phyloP scores from a whole-genome alignment of 805 yeast species.

The Saccharomycopsis sp. region DNA sequence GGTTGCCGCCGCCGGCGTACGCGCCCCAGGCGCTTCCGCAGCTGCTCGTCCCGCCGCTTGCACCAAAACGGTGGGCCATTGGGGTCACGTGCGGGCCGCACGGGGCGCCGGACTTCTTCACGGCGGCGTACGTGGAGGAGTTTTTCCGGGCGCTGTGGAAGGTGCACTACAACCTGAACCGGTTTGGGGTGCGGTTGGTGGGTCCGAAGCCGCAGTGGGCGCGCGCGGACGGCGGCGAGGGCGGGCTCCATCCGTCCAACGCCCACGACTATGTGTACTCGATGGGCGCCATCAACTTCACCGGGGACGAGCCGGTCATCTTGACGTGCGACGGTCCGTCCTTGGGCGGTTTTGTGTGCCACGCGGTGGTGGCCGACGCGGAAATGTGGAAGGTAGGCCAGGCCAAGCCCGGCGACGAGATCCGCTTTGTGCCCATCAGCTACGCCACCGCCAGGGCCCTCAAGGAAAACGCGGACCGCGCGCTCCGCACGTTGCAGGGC shows the following conservation, averaged over 20 bases:
- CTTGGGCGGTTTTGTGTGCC: constrained; percentile 94
- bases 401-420: constrained; percentile 87
- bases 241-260: constrained; percentile 97
- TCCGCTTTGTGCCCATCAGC: constrained; percentile 72
- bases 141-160: constrained; percentile 83
- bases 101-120: constrained; percentile 94
- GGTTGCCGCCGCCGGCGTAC: constrained; percentile 64
- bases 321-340: constrained; percentile 97
- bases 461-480: constrained; percentile 52
- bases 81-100: constrained; percentile 98
- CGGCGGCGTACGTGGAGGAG: constrained; percentile 60
- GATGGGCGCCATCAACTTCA: constrained; percentile 88
- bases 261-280: constrained; percentile 97
- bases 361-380: constrained; percentile 90
- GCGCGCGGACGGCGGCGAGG: constrained; percentile 93
- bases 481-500: constrained; percentile 42
- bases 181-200: constrained; percentile 90
- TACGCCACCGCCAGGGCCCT: constrained; percentile 62
- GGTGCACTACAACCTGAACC: constrained; percentile 92
- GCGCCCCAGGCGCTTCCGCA: constrained; percentile 40
- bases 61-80: constrained; percentile 60
- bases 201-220: constrained; percentile 99
- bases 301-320: constrained; percentile 98
- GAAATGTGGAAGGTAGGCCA: constrained; percentile 99
- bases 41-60: constrained; percentile 47